These are phyloP conservation scores for Phyllachora maydis DNA, from an alignment of 2,329 filamentous ascomycete species.

Conservation along the genomic window DNA sequence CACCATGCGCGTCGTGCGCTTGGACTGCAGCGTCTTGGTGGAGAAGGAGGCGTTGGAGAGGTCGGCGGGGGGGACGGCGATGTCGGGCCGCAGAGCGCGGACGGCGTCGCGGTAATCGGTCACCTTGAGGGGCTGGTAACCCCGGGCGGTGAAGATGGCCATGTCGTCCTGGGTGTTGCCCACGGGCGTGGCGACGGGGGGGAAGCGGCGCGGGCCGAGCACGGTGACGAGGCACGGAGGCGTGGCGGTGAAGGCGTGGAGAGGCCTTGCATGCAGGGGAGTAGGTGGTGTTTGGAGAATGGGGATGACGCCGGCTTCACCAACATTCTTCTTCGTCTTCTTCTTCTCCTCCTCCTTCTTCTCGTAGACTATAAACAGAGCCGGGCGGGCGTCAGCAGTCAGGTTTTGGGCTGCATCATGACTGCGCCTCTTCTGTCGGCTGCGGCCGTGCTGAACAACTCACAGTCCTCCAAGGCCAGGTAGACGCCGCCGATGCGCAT, in stretches of 20 bases:
- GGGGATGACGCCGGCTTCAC: too few species aligned
- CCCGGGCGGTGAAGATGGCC: slow-evolving; percentile 68
- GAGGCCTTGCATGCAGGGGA: slow-evolving; percentile 20
- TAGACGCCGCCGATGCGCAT: slow-evolving; percentile 51
- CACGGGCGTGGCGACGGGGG: slow-evolving; percentile 53
- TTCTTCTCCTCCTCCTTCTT: too few species aligned
- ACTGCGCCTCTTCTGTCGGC: too few species aligned
- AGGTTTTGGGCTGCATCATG: too few species aligned
- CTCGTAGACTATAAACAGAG: too few species aligned
- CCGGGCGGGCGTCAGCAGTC: too few species aligned
- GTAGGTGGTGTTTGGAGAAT: slow-evolving; percentile 19
- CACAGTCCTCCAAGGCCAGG: slow-evolving; percentile 83
- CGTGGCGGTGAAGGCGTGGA: slow-evolving; percentile 61
- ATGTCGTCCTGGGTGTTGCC: slow-evolving; percentile 52
- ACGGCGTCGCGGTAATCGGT: slow-evolving; percentile 48
- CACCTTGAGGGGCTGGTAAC: slow-evolving; percentile 52
- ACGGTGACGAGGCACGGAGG: slow-evolving; percentile 45
- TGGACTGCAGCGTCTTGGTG: slow-evolving; percentile 35
- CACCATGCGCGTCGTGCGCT: slow-evolving; percentile 64
- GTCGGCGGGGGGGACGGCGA: slow-evolving; percentile 63
- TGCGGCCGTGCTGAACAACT: too few species aligned
- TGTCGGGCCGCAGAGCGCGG: slow-evolving; percentile 51
- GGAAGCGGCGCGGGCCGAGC: slow-evolving; percentile 57
- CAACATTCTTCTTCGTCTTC: too few species aligned
- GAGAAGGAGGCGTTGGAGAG: slow-evolving; percentile 27